A percentile compares a stretch with the other conserved stretches of the same genome.
Conservation (phyloP, 139 green algal species). For the Coccomyxa sp. region DNA sequence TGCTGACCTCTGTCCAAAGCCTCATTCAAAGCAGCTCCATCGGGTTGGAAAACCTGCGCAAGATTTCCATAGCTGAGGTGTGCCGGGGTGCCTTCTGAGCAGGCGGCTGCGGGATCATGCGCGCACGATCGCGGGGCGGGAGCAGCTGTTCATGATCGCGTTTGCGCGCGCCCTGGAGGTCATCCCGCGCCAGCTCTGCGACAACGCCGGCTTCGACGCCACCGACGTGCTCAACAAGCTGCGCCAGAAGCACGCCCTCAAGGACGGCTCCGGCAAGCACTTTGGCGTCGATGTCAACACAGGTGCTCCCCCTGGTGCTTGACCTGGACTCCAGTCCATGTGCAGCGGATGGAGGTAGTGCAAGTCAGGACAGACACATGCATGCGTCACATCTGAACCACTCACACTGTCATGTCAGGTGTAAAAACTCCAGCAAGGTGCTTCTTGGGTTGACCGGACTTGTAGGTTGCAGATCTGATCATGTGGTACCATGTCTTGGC, state of each 20-base stretch:
- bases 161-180: slow-evolving; percentile 89
- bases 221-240: slow-evolving; percentile 98
- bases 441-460: too few relatives aligned
- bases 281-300: slow-evolving; percentile 95
- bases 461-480: too few relatives aligned
- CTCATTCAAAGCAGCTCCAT: background rate
- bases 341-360: too few relatives aligned
- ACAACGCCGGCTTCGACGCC: slow-evolving; percentile 96
- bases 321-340: too few relatives aligned
- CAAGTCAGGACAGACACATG: too few relatives aligned
- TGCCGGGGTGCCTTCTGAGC: background rate
- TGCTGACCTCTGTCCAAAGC: background rate
- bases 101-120: slow-evolving; percentile 45
- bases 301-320: slow-evolving; percentile 7
- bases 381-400: too few relatives aligned
- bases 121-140: slow-evolving; percentile 74
- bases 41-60: too few relatives aligned
- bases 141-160: slow-evolving; percentile 95
- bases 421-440: too few relatives aligned
- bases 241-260: slow-evolving; percentile 89
- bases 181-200: slow-evolving; percentile 93
- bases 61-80: background rate
- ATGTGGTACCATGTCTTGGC: too few relatives aligned
- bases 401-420: too few relatives aligned
- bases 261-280: slow-evolving; percentile 54